phyloP scores from a whole-genome alignment of 139 green algal species.

The Yamagishiella unicocca region DNA sequence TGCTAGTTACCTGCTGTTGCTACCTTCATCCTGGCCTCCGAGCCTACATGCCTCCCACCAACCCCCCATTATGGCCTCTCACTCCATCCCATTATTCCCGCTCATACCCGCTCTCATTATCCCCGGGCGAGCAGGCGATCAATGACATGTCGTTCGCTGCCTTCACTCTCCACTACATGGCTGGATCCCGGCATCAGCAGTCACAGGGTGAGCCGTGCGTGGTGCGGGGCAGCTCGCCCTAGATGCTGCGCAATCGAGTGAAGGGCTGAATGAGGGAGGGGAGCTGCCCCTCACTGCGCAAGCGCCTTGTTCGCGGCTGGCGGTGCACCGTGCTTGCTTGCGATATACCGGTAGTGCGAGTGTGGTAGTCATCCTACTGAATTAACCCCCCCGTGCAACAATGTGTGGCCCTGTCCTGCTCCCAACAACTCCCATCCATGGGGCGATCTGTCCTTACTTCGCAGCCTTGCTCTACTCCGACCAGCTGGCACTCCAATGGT shows the following conservation, averaged over 20 bases:
- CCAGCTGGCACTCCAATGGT: not conserved
- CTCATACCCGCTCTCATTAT: not conserved
- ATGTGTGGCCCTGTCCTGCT: not conserved
- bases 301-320: not conserved
- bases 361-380: not conserved
- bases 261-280: not conserved
- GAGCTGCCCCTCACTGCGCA: not conserved
- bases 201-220: not conserved
- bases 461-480: not conserved
- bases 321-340: not conserved
- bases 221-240: not conserved
- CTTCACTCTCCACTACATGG: conserved; percentile 34
- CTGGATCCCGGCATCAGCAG: not conserved
- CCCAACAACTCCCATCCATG: not conserved
- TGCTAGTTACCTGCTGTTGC: not conserved
- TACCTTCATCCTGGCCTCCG: not conserved
- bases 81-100: not conserved
- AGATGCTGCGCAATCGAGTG: not conserved
- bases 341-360: not conserved
- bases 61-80: not conserved
- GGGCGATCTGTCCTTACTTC: not conserved
- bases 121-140: not conserved
- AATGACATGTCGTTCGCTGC: conserved; percentile 3
- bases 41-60: not conserved
- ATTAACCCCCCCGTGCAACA: too few relatives aligned